Evolutionary conservation across 2,329 filamentous ascomycete genomes (phyloP).

Genomic region (Aureobasidium sp.): DNA sequence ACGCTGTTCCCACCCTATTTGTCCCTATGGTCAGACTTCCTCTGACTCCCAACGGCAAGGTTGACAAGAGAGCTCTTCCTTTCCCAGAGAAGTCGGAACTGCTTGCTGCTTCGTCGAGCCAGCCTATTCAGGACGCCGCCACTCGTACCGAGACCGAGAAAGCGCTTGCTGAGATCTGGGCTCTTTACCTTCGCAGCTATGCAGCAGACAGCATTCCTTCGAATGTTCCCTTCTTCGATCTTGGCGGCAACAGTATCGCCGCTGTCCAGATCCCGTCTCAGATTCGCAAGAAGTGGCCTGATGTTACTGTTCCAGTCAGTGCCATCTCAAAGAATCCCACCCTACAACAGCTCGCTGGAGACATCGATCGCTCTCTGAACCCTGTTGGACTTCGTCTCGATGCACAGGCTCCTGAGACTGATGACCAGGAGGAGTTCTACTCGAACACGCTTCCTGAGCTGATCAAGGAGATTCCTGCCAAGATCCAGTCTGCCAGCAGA

Average conservation of each 20-base stretch:
- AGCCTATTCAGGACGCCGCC: constrained; percentile 37
- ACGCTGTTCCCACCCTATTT: constrained; percentile 68
- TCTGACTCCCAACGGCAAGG: constrained; percentile 79
- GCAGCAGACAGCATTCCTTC: constrained; percentile 60
- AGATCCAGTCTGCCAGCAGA: constrained; percentile 23
- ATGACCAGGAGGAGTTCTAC: constrained; percentile 46
- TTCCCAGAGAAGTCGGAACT: constrained; percentile 70
- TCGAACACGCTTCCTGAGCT: constrained; percentile 48
- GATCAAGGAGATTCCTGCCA: constrained; percentile 41
- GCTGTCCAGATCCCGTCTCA: constrained; percentile 74
- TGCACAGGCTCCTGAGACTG: constrained; percentile 33
- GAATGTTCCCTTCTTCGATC: constrained; percentile 65
- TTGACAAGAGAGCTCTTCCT: constrained; percentile 70
- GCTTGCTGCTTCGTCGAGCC: constrained; percentile 42
- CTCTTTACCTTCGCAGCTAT: constrained; percentile 58
- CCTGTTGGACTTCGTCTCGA: constrained; percentile 41
- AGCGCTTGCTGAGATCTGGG: constrained; percentile 65
- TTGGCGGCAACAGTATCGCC: constrained; percentile 73
- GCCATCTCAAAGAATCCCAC: constrained; percentile 63
- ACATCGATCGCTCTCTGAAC: constrained; percentile 45
- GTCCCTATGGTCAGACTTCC: constrained; percentile 67
- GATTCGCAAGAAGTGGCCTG: constrained; percentile 54
- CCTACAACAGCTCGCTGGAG: constrained; percentile 48
- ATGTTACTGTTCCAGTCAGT: constrained; percentile 62
- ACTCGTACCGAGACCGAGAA: constrained; percentile 54